Evolutionary conservation across 768 basidiomycete species (phyloP), one percentile per base, ranked within the genome.

Genomic region (Tricholoma sp.): DNA sequence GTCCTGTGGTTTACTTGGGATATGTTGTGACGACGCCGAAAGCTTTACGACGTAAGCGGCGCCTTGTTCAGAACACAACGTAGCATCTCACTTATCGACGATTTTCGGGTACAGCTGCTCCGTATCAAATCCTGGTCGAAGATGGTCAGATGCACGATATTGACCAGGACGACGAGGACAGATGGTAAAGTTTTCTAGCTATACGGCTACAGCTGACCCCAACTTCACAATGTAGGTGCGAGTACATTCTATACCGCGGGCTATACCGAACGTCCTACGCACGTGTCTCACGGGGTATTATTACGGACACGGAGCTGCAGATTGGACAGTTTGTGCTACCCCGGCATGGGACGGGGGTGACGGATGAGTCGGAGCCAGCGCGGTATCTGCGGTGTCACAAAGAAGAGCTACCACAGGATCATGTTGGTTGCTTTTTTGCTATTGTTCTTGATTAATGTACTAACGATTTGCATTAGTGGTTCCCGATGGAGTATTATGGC

Each of bases 241-340:
- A 95, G 75, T 95, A 95, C 65, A 91, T 96, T 50, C 72, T 91
- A 24, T 95, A 91, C 67, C 82, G 92, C 10, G 90, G 87, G 1
- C 63, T 92, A 24, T 86, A 90, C 65, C 78, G 89, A 15, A 90
- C 88, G 2, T 74, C 85, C n/a, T 95, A 91, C 66, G 92, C 88
- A 0, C 81, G 93, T 15, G 70, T 96, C 15, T 90, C 91, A 10
- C 81, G 91, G 17, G 85, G 90, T 20, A 84, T 84, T 33, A 88
- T 96, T 59, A 94, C 91, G 24, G 94, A 96, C 64, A 95, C 94
- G 1, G 92, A 95, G 65, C 77, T 94, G 52, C 94, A 94, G 70
- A 83, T 95, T 36, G 92, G 85, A 10, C 91, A 90, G 68, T 95
- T 94, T 65, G 78, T 89, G 50, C 66, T 94, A 3, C 91, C 91